Base-by-base conservation (phyloP, 1,139 yeast genomes). In the Protomyces inundatus region DNA sequence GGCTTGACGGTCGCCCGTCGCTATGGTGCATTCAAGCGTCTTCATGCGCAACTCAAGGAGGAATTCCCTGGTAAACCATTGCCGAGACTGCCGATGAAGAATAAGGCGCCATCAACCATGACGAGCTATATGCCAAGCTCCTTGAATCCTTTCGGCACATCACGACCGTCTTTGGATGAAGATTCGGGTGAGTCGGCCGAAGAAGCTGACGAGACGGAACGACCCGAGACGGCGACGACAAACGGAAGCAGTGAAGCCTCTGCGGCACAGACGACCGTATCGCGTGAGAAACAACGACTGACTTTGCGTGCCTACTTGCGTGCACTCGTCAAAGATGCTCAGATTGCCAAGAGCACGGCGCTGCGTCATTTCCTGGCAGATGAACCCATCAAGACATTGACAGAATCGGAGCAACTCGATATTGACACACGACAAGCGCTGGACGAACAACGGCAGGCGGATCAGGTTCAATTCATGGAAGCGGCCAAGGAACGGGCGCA, bases 251-350 rank as follows among this genome's bases (percentile, higher is more conserved):
- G 40, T 3, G 42, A 14, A n/a, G 14, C 12, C 9, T n/a, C 35
- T 7, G 35, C 36, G n/a, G n/a, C 40, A 14, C 51, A n/a, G 35
- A 57, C 16, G 35, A 73, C 70, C 37, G 73, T 83, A 5, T 80
- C 81, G 0, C 77, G 87, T 32, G 98, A 91, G 73, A 85, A 84
- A 69, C 81, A 89, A 68, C 77, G 98, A 54, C 79, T 90, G 23
- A 82, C 95, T 0, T 76, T 91, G 51, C 78, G 97, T 63, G 89
- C 91, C 0, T 91, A 87, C 71, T 71, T 91, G 62, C 77, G 80
- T 51, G 74, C 80, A 4, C 74, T 90, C 23, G 71, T 82, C 4
- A 77, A 80, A 40, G 81, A 82, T 56, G 79, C 83, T 1, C 87
- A 84, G 61, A 79, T 89, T 0, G 78, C 83, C 0, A 79, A 81